These are phyloP conservation scores for Leucocoprinus sp. DNA, from an alignment of 768 basidiomycete genomes.

Conservation along the genomic window DNA sequence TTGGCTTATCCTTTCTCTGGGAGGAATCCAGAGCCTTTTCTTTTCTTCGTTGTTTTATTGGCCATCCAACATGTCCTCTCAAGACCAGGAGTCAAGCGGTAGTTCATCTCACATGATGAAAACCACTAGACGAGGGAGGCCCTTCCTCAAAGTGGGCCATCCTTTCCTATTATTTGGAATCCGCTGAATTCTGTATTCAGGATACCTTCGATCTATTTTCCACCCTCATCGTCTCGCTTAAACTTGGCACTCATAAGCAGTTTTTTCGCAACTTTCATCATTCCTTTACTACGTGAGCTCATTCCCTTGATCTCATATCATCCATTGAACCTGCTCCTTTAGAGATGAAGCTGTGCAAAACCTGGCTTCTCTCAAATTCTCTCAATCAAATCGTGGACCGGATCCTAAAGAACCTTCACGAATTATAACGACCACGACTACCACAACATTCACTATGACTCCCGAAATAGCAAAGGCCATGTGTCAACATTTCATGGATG, in stretches of 20 bases:
- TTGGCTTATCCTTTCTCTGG: constrained; percentile 21
- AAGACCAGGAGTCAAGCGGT: constrained; percentile 41
- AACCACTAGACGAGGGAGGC: constrained; percentile 92
- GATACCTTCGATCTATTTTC: constrained; percentile 98
- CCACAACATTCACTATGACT: constrained; percentile 99
- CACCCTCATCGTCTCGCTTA: constrained; percentile 89
- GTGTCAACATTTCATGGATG: constrained; percentile 99
- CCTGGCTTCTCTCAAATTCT: constrained; percentile 92
- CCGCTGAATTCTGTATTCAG: constrained; percentile 31
- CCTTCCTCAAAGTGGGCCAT: constrained; percentile 74
- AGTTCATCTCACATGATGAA: constrained; percentile 96
- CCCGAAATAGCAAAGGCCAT: constrained; percentile 99
- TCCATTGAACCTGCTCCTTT: constrained; percentile 11
- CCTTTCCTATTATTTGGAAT: constrained; percentile 10
- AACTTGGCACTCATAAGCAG: constrained; percentile 83
- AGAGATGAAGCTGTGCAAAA: constrained; percentile 95
- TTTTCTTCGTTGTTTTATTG: constrained; percentile 35
- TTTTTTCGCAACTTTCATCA: constrained; percentile 94
- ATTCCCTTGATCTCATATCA: constrained; percentile 11
- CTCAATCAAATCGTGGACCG: constrained; percentile 96
- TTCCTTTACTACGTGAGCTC: constrained; percentile 88
- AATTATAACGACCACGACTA: constrained; percentile 98
- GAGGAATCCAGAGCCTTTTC: constrained; percentile 18
- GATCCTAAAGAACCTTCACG: constrained; percentile 97
- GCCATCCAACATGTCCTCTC: constrained; percentile 28